Percentiles rank a stretch among this genome's conserved stretches.
Conservation (phyloP, 2,329 filamentous ascomycete species). For the Fusarium illudens region DNA sequence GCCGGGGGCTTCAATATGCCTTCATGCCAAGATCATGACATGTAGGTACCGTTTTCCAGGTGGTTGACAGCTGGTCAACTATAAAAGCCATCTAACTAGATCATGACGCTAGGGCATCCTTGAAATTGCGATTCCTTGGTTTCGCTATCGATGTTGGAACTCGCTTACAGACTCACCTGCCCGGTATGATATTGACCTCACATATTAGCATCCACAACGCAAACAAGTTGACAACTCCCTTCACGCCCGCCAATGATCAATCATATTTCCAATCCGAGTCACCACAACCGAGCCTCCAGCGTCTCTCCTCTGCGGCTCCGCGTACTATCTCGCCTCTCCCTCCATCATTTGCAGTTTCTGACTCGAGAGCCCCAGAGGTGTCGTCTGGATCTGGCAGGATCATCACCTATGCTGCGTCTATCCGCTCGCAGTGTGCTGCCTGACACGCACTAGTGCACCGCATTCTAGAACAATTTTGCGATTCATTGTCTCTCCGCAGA, state of each 20-base stretch:
- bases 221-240: not conserved
- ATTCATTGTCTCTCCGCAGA: slow-evolving; percentile 13
- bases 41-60: not conserved
- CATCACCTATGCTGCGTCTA: slow-evolving; percentile 15
- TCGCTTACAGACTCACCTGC: not conserved
- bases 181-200: not conserved
- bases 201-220: not conserved
- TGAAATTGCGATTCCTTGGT: too few species aligned
- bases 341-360: slow-evolving; percentile 9
- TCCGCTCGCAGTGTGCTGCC: slow-evolving; percentile 2
- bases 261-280: not conserved
- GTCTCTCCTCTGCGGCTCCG: slow-evolving; percentile 26
- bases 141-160: not conserved
- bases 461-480: slow-evolving; percentile 30
- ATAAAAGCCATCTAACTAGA: not conserved
- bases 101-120: not conserved
- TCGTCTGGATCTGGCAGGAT: slow-evolving; percentile 19
- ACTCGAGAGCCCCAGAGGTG: slow-evolving; percentile 16
- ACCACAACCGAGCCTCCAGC: not conserved
- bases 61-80: not conserved
- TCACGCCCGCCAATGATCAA: not conserved
- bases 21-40: not conserved
- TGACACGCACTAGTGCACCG: not conserved
- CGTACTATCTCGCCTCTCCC: slow-evolving; percentile 6
- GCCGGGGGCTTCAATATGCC: not conserved